Evolutionary conservation across 306 rosid species (phyloP).

Genomic region (Psophocarpus tetragonolobus): DNA sequence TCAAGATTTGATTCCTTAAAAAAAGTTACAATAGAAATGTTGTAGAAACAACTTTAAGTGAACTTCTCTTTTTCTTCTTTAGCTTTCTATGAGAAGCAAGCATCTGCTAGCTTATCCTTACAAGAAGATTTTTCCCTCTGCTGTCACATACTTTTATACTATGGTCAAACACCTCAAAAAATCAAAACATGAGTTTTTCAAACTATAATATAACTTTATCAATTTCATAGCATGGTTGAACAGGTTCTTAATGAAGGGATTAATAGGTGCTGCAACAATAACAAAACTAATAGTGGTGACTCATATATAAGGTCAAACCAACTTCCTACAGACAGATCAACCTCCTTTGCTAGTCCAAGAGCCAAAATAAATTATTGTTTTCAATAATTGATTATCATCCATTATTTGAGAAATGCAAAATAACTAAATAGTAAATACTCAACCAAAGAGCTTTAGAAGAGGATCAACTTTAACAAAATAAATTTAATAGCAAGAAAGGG

Average conservation of each 20-base stretch:
- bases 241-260: neutral
- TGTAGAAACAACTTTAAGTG: neutral
- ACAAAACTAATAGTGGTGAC: neutral
- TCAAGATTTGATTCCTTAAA: neutral
- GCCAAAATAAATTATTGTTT: neutral
- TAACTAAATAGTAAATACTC: neutral
- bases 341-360: neutral
- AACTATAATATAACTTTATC: neutral
- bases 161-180: neutral
- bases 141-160: neutral
- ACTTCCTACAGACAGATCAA: conserved; percentile 4
- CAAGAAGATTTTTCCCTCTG: neutral
- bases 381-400: neutral
- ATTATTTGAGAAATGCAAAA: neutral
- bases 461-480: neutral
- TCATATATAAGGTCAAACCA: conserved; percentile 2
- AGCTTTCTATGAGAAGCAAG: neutral
- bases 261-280: neutral
- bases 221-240: neutral
- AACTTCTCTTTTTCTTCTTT: neutral
- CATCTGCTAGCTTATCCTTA: neutral
- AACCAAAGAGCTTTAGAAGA: neutral
- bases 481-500: neutral
- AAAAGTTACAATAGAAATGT: neutral
- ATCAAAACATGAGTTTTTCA: neutral